Base-by-base conservation (phyloP, 192 early-diverging fungal genomes). In the Umbelopsis ramanniana region DNA sequence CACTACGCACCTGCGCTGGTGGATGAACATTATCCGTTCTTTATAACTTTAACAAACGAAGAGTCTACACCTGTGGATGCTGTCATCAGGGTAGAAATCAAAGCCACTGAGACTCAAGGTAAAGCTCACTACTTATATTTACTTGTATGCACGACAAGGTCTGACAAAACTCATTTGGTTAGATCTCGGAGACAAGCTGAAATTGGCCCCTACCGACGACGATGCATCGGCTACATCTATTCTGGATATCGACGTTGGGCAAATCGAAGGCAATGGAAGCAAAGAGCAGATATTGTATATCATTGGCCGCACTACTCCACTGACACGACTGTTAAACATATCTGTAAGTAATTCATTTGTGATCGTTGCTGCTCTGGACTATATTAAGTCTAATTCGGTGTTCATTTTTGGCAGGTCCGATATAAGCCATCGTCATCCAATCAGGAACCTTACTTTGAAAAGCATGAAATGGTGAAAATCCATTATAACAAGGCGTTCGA, bases 1-100 rank as follows among this genome's bases (percentile, higher is more conserved):
- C 86, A 92, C 67, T 70, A 69, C 23, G 76, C 91, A 2, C 91
- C 92, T 19, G 89, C 88, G 1, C 74, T 89, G n/a, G 68, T 94
- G 66, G 89, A 94, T 66, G 91, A 93, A 68, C 74, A 83, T 17
- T 90, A 88, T 70, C 83, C 82, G 17, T 72, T 94, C 14, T 74
- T 75, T 35, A 73, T 94, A n/a, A 85, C 76, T n/a, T 69, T 93
- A 4, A 77, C 76, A 17, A 94, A 92, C 74, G 80, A 86, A 11
- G 93, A 94, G 71, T 23, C 52, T 2, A 84, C 88, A 24, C 72
- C 85, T 10, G 79, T 94, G 12, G 76, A 89, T 47, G 90, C 83
- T 15, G 79, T 79, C 37, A 69, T 92, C 47, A 81, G 86, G 53
- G 83, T 90, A 15, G 90, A 90, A 40, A 84, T 93, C 48, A 78